Percentiles rank a stretch among this genome's conserved stretches.
Evolutionary conservation across 2,329 filamentous ascomycete genomes (phyloP).

Genomic region (Aurifilum marmelostoma): DNA sequence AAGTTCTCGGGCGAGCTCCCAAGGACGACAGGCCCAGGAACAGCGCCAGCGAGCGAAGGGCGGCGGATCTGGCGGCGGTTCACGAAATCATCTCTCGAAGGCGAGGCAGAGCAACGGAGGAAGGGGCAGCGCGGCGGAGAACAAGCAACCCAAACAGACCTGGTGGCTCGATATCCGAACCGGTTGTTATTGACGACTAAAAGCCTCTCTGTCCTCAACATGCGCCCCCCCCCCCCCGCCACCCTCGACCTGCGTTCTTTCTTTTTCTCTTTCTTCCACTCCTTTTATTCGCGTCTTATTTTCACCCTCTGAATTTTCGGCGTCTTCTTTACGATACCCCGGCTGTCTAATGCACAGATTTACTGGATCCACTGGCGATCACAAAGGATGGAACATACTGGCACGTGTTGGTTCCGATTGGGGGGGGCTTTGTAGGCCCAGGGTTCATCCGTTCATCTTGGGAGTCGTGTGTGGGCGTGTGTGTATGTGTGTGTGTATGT

Average conservation of each 20-base stretch:
- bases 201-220: neutral
- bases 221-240: neutral
- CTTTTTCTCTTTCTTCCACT: neutral
- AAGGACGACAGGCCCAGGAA: neutral
- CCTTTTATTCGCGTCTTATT: neutral
- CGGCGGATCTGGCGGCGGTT: slow-evolving; percentile 3
- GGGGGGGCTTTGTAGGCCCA: neutral
- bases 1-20: neutral
- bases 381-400: neutral
- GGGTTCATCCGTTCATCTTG: neutral
- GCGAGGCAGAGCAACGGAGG: neutral
- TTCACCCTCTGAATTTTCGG: neutral
- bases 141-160: neutral
- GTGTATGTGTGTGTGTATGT: neutral
- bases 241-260: neutral
- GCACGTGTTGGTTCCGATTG: neutral
- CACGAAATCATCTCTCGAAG: neutral
- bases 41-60: neutral
- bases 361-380: neutral
- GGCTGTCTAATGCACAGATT: neutral
- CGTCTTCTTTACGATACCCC: neutral
- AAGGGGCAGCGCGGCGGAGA: neutral
- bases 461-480: neutral
- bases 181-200: slow-evolving; percentile 16
- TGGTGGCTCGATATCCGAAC: slow-evolving; percentile 8